Conservation (phyloP, 352 stramenopile species). For the Globisporangium sylvaticum region DNA sequence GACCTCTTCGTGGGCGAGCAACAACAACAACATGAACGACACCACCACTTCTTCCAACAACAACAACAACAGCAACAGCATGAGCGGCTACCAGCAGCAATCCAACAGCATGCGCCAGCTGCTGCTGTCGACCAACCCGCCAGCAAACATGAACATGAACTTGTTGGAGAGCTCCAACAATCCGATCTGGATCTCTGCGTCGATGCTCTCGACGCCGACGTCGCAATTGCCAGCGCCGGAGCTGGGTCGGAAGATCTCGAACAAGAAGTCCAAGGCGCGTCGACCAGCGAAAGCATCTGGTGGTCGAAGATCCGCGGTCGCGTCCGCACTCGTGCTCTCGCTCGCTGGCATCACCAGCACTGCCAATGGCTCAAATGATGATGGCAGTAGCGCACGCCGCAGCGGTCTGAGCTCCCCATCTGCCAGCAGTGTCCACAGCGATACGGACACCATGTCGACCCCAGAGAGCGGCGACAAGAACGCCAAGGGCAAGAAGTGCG, state of each 20-base stretch:
- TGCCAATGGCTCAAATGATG: neutral
- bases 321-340: conserved; percentile 6
- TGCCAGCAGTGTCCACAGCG: neutral
- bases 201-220: conserved; percentile 15
- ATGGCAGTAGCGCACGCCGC: neutral
- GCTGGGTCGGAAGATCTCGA: conserved; percentile 14
- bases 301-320: neutral
- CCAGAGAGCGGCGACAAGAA: conserved; percentile 12
- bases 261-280: conserved; percentile 12
- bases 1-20: conserved; percentile 1
- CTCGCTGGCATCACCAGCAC: conserved; percentile 3
- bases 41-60: neutral
- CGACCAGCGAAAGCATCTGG: conserved; percentile 4
- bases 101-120: conserved; percentile 10
- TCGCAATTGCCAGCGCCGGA: conserved; percentile 11
- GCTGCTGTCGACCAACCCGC: neutral
- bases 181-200: conserved; percentile 19
- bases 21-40: neutral
- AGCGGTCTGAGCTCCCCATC: conserved; percentile 2
- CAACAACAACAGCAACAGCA: conserved; percentile 1
- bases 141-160: neutral
- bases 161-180: neutral
- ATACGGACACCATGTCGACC: conserved; percentile 1
- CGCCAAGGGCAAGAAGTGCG: conserved; percentile 75
- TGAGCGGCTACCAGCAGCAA: neutral